Percentiles rank a stretch among this genome's conserved stretches.
Conservation (phyloP, 2,329 filamentous ascomycete species). For the Calonectria pseudoturangicola region DNA sequence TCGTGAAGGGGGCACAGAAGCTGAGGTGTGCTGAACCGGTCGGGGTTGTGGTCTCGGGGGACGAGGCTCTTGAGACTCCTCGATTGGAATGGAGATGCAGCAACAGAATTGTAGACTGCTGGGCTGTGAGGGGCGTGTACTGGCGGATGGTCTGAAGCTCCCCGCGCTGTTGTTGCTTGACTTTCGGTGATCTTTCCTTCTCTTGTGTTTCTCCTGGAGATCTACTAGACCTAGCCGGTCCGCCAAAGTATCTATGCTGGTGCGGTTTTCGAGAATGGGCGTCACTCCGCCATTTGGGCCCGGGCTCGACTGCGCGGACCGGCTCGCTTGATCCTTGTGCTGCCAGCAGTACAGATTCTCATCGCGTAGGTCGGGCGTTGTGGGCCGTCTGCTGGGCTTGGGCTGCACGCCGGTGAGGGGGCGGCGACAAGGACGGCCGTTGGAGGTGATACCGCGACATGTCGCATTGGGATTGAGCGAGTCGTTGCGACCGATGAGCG, state of each 20-base stretch:
- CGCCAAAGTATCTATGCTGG: conserved; percentile 91
- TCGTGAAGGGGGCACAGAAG: conserved; percentile 44
- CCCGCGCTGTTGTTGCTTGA: conserved; percentile 53
- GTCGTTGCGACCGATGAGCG: conserved; percentile 84
- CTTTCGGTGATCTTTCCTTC: conserved; percentile 40
- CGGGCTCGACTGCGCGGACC: conserved; percentile 67
- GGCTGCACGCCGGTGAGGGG: conserved; percentile 69
- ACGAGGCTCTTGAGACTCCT: conserved; percentile 63
- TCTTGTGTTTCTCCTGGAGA: conserved; percentile 68
- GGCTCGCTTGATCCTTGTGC: conserved; percentile 88
- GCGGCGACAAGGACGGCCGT: conserved; percentile 88
- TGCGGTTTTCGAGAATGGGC: conserved; percentile 77
- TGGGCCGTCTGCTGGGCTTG: conserved; percentile 52
- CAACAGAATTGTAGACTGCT: conserved; percentile 66
- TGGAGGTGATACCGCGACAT: conserved; percentile 90
- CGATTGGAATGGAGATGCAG: conserved; percentile 71
- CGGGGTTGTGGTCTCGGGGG: conserved; percentile 67
- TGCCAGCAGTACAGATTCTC: conserved; percentile 92
- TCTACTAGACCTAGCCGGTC: conserved; percentile 86
- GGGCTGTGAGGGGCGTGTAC: conserved; percentile 53
- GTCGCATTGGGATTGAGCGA: conserved; percentile 89
- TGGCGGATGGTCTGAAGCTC: conserved; percentile 25
- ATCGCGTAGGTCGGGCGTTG: conserved; percentile 69
- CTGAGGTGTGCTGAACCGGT: conserved; percentile 64
- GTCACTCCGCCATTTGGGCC: conserved; percentile 65